Conservation (phyloP, 2,329 filamentous ascomycete genomes). For the Chrysoporthe austroafricana region DNA sequence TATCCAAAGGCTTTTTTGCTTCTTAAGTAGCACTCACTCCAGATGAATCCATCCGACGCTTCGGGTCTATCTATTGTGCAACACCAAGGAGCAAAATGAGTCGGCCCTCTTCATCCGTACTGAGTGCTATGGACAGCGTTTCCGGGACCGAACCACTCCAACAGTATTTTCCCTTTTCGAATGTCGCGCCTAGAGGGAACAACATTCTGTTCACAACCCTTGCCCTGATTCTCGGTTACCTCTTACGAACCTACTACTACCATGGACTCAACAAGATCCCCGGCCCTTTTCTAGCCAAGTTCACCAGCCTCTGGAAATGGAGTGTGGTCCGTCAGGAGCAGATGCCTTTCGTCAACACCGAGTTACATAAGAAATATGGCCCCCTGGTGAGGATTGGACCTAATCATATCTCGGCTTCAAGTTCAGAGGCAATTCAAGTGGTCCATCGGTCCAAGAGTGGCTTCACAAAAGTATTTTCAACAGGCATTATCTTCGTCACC, state of each 20-base stretch:
- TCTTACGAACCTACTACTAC: not conserved
- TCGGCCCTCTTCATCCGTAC: too few species aligned
- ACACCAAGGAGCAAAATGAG: too few species aligned
- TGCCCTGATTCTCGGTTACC: too few species aligned
- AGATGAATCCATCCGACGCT: too few species aligned
- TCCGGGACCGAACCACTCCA: not conserved
- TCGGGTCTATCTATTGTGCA: too few species aligned
- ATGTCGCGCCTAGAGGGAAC: too few species aligned
- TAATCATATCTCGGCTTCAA: conserved; percentile 8
- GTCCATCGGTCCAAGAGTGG: not conserved
- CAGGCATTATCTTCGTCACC: too few species aligned
- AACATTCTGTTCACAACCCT: too few species aligned
- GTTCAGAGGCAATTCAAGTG: not conserved
- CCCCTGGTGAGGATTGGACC: conserved; percentile 12
- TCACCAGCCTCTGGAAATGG: conserved; percentile 8
- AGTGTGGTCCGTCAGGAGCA: not conserved
- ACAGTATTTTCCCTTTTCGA: not conserved
- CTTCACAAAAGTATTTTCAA: conserved; percentile 2
- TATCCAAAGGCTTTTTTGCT: too few species aligned
- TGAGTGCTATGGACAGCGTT: too few species aligned
- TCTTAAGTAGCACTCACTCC: too few species aligned
- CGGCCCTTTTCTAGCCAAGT: conserved; percentile 1
- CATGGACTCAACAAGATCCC: conserved; percentile 6
- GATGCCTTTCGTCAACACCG: not conserved
- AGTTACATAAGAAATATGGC: conserved; percentile 1